These are phyloP conservation scores for Leishmania martiniquensis DNA, from an alignment of 208 protist genomes.

Conservation along the genomic window DNA sequence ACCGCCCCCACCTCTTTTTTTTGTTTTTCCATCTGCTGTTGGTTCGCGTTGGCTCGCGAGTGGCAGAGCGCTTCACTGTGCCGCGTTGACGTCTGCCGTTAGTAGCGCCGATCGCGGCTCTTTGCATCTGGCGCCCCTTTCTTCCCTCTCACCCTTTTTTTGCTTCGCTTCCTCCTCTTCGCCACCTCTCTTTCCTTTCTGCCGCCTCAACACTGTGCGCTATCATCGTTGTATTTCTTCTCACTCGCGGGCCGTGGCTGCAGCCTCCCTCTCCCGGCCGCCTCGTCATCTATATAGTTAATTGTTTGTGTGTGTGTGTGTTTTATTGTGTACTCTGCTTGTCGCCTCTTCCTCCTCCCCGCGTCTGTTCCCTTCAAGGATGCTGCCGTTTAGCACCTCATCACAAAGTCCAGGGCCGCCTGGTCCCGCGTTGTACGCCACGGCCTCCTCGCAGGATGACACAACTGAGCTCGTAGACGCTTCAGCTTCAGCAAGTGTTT, in stretches of 20 bases:
- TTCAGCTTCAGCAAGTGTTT: background rate
- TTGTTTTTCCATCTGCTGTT: too few relatives aligned
- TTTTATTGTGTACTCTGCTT: background rate
- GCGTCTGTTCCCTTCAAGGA: background rate
- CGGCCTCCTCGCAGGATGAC: background rate
- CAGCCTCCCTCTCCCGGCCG: background rate
- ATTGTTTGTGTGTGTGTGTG: too few relatives aligned
- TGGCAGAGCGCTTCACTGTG: too few relatives aligned
- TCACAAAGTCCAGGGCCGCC: background rate
- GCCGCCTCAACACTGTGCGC: too few relatives aligned
- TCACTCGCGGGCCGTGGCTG: too few relatives aligned
- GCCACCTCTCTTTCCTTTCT: background rate
- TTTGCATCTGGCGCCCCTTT: background rate
- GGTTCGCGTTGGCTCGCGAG: too few relatives aligned
- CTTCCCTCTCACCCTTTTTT: slow-evolving; percentile 10
- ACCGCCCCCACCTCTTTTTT: too few relatives aligned
- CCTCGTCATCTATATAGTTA: background rate
- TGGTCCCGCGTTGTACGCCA: background rate
- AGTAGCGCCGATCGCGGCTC: too few relatives aligned
- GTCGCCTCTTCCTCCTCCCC: background rate
- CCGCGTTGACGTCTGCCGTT: background rate
- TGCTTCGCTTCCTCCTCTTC: background rate
- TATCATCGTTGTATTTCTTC: too few relatives aligned
- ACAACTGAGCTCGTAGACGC: background rate
- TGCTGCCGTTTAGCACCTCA: background rate